Evolutionary conservation across 106 monocot genomes (phyloP), one percentile per base, ranked within the genome.

Genomic region (Xerophyta viscosa): DNA sequence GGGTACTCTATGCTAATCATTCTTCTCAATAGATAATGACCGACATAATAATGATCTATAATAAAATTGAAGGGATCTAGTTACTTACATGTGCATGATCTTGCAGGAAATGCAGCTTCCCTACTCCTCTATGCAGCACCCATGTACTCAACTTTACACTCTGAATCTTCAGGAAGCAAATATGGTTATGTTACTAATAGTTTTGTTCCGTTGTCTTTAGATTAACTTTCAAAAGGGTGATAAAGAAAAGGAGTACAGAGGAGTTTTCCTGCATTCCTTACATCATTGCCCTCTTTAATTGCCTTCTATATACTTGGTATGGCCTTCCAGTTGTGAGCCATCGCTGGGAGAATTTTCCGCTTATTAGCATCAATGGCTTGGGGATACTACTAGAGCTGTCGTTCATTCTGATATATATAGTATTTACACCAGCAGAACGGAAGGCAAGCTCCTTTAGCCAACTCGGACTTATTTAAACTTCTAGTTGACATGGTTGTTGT

Each of bases 301-400:
- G 82, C 58, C 78, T 88, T 33, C 31, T 82, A 4, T 88, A 82
- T 36, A 76, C 87, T 22, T 83, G 87, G 87, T 88, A 82, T 53
- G 87, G 82, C 22, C 56, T 79, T 24, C 87, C 82, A 8, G 72
- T 87, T 4, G 87, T 82, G 19, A 87, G 78, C 62, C 27, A 39
- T 11, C 52, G 66, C 9, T 82, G 71, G 78, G 78, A 82, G 57
- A 87, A 87, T 37, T 46, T 82, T 24, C 71, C 75, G 17, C 53
- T 87, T 2, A 48, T 71, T 45, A 78, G 82, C 29, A 78, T 78
- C 31, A 87, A 87, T 72, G 82, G 78, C 26, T 20, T 82, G 46
- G 87, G 82, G 27, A 63, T 82, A 25, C 46, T 87, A 17, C 56
- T 87, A 19, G 87, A 87, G 48, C 23, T 52, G 57, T 65, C 78